These are phyloP conservation scores for Citrus australasica DNA, from an alignment of 345 rosid species.

Conservation along the genomic window DNA sequence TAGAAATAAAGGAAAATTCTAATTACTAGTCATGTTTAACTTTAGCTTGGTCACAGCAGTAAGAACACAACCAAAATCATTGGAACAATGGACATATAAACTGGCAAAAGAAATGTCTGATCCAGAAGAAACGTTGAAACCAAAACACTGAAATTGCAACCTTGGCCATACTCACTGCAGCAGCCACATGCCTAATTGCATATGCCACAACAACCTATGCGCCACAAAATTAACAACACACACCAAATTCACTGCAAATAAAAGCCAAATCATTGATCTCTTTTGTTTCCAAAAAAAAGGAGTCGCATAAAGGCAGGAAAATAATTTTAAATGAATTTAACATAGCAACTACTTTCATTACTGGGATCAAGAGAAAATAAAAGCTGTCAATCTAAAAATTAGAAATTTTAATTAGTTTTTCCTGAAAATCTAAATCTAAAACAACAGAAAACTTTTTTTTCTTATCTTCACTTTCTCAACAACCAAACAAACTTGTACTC, in stretches of 20 bases:
- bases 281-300: neutral
- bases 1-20: no score
- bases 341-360: neutral
- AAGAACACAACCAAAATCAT: constrained; percentile 96
- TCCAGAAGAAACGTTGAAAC: constrained; percentile 87
- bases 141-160: constrained; percentile 96
- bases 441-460: no score
- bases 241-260: neutral
- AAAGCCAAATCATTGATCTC: neutral
- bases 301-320: no score
- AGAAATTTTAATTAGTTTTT: neutral
- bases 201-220: constrained; percentile 94
- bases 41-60: constrained; percentile 91
- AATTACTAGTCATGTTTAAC: constrained; percentile 26
- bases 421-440: no score
- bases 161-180: constrained; percentile 97
- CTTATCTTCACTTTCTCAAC: constrained; percentile 20
- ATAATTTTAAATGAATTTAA: neutral
- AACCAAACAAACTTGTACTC: constrained; percentile 39
- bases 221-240: constrained; percentile 9
- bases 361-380: no score
- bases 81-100: constrained; percentile 82
- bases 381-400: neutral
- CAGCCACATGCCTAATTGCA: constrained; percentile 97
- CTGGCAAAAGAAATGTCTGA: constrained; percentile 71